Percentiles rank a stretch among this genome's conserved stretches.
Evolutionary conservation across 2,329 filamentous ascomycete species (phyloP).

Genomic region (Exophiala sp.): DNA sequence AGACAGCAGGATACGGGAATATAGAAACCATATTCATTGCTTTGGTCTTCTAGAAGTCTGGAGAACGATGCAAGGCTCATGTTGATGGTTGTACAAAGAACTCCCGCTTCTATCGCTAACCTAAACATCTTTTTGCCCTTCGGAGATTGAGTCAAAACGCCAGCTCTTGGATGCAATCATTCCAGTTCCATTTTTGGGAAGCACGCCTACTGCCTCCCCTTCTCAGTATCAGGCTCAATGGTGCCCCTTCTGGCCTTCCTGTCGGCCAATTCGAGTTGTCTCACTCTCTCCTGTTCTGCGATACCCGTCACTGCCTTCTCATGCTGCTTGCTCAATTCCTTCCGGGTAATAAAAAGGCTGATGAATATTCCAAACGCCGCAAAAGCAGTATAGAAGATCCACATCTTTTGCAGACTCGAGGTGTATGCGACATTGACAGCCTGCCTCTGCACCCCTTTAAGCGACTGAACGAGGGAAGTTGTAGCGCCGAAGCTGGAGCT

Average conservation of each 20-base stretch:
- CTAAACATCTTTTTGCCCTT: too few species aligned
- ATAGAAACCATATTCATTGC: too few species aligned
- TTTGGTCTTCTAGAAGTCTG: too few species aligned
- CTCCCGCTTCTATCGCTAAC: too few species aligned
- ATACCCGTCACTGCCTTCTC: slow-evolving; percentile 45
- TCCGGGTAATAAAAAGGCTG: slow-evolving; percentile 32
- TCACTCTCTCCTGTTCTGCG: slow-evolving; percentile 42
- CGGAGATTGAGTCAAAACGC: too few species aligned
- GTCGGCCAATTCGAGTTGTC: slow-evolving; percentile 29
- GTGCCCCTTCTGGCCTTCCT: slow-evolving; percentile 28
- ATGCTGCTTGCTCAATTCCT: slow-evolving; percentile 38
- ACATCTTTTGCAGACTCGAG: slow-evolving; percentile 37
- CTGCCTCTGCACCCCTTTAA: slow-evolving; percentile 30
- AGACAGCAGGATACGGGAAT: too few species aligned
- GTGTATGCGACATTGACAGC: slow-evolving; percentile 35
- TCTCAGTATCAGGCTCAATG: slow-evolving; percentile 14
- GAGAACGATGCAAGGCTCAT: too few species aligned
- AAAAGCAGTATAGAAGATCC: slow-evolving; percentile 41
- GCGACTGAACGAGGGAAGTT: slow-evolving; percentile 33
- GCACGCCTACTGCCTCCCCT: neutral
- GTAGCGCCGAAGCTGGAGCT: slow-evolving; percentile 36
- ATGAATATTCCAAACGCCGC: slow-evolving; percentile 31
- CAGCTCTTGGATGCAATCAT: neutral
- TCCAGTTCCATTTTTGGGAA: neutral
- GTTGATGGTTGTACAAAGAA: too few species aligned